Conservation (phyloP, 2,329 filamentous ascomycete genomes). For the Allantophomopsis lycopodina region DNA sequence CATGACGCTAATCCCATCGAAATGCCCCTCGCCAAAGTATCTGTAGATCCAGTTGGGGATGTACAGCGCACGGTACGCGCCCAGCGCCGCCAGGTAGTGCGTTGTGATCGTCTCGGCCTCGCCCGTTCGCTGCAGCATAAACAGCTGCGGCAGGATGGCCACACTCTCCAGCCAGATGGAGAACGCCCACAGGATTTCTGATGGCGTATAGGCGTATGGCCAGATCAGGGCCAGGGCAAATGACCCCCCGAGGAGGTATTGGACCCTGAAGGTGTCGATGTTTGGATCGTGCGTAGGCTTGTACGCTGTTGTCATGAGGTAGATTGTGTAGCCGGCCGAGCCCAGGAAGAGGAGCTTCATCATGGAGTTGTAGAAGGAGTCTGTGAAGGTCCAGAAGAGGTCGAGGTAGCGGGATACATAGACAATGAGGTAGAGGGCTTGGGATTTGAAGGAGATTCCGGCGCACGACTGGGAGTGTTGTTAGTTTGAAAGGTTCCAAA, state of each 20-base stretch:
- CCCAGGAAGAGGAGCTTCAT: conserved; percentile 93
- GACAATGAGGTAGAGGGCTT: conserved; percentile 86
- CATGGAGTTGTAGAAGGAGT: conserved; percentile 74
- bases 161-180: conserved; percentile 97
- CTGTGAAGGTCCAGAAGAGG: conserved; percentile 71
- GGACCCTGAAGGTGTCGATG: conserved; percentile 91
- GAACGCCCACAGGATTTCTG: conserved; percentile 93
- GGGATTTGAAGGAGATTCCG: conserved; percentile 97
- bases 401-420: conserved; percentile 92
- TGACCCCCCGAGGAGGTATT: conserved; percentile 79
- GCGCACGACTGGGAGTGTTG: conserved; percentile 64
- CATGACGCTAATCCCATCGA: conserved; percentile 76
- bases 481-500: conserved; percentile 8
- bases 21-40: conserved; percentile 67
- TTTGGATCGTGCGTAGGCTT: conserved; percentile 96
- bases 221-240: conserved; percentile 68
- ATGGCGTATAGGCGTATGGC: conserved; percentile 69
- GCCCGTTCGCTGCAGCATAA: conserved; percentile 94
- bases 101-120: conserved; percentile 99
- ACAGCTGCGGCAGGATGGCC: conserved; percentile 91
- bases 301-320: conserved; percentile 95
- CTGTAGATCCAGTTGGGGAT: conserved; percentile 98
- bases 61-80: conserved; percentile 83
- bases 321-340: conserved; percentile 86
- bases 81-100: conserved; percentile 91